Evolutionary conservation across 2,329 filamentous ascomycete species (phyloP), one percentile per base, ranked within the genome.

Genomic region (Fusarium guadeloupense): DNA sequence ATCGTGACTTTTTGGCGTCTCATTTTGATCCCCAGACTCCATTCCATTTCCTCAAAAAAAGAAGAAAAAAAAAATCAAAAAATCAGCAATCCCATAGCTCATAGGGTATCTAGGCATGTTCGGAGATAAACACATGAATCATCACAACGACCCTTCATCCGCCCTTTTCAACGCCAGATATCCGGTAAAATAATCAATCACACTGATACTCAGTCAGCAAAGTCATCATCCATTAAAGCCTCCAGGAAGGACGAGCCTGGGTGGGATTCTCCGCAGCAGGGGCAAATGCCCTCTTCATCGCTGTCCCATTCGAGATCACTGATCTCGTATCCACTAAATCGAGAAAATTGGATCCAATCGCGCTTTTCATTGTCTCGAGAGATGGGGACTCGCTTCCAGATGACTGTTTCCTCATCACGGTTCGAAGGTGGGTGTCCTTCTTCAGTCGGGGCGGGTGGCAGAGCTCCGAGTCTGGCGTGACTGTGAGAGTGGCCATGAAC

Each of bases 371-470:
- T 64, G 50, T 80, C 78, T 16, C 79, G 76, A 16, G 70, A 71
- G 5, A 74, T 40, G 1, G 82, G 83, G 1, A 84, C 77, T 12
- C 73, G 77, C 67, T 83, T 85, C 81, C 81, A 85, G 17, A 85
- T 77, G 4, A 82, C 78, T 21, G 73, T 72, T 12, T 80, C 77
- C 16, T 78, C 76, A n/a, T 75, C 70, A 54, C 71, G 78, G 19
- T 58, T 68, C 4, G 79, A 81, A 25, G 66, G 54, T 4, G 81
- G 81, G 16, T 81, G 76, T 4, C 74, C 80, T 26, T 74, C 72
- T 40, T 81, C 79, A 25, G 66, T 51, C 7, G 80, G 79, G 1
- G 77, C 80, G 4, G 78, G 71, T 4, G 78, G 76, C 47, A 81
- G 75, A 40, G 68, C 53, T 38, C 72, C 68, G 44, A 73, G 60